These are phyloP conservation scores for Alternaria viburni DNA, from an alignment of 2,329 filamentous ascomycete species.

Conservation along the genomic window DNA sequence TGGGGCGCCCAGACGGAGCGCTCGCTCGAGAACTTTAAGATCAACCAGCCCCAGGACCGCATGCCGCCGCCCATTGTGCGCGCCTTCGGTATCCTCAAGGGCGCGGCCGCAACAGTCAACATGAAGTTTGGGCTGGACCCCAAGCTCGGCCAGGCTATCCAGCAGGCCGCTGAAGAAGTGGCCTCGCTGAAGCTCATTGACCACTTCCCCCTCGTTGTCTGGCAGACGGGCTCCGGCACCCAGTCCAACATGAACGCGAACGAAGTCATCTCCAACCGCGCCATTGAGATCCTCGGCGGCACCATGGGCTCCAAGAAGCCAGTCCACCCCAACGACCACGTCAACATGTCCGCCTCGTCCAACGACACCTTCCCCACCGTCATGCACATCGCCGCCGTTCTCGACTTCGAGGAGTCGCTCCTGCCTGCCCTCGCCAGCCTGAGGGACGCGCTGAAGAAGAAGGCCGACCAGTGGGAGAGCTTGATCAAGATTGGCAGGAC, in stretches of 20 bases:
- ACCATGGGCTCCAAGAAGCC: conserved; percentile 96
- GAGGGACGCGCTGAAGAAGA: conserved; percentile 81
- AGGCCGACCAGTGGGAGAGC: conserved; percentile 86
- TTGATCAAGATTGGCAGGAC: conserved; percentile 99
- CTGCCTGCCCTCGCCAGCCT: conserved; percentile 83
- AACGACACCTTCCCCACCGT: conserved; percentile 99
- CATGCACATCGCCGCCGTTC: conserved; percentile 98
- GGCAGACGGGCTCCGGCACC: conserved; percentile 98
- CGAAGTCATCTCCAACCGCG: conserved; percentile 99
- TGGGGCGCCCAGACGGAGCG: conserved; percentile 98
- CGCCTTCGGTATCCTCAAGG: conserved; percentile 97
- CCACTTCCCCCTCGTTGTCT: conserved; percentile 98
- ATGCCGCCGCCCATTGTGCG: conserved; percentile 93
- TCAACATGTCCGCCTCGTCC: conserved; percentile 98
- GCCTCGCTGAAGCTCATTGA: conserved; percentile 91
- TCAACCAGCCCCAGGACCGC: conserved; percentile 98
- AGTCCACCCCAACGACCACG: conserved; percentile 98
- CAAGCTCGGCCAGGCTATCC: conserved; percentile 88
- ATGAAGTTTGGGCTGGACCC: conserved; percentile 91
- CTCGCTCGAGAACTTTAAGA: conserved; percentile 96
- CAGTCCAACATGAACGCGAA: conserved; percentile 99
- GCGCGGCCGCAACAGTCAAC: conserved; percentile 93
- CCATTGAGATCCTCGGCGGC: conserved; percentile 96
- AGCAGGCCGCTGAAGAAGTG: conserved; percentile 92
- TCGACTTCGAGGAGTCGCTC: conserved; percentile 87